phyloP scores from a whole-genome alignment of 495 filamentous ascomycete species.

The Talaromyces wortmannii region DNA sequence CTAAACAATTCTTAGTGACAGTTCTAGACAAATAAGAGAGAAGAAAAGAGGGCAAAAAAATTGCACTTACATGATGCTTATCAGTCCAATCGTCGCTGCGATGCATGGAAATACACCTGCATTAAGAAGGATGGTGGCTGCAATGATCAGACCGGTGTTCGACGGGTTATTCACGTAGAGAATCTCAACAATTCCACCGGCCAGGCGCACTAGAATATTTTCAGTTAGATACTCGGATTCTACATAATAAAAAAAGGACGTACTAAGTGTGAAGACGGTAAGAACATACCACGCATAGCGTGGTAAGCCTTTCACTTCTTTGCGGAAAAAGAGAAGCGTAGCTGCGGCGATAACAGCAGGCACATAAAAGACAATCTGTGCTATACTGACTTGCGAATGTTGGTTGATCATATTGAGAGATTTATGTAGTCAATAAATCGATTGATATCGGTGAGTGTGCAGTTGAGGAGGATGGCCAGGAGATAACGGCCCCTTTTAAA shows the following conservation, averaged over 20 bases:
- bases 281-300: conserved; percentile 14
- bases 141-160: conserved; percentile 12
- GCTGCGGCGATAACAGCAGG: conserved; percentile 9
- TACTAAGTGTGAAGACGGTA: conserved; percentile 10
- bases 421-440: background rate
- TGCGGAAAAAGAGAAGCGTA: conserved; percentile 10
- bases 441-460: background rate
- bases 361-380: conserved; percentile 18
- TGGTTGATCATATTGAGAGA: conserved; percentile 13
- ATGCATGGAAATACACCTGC: conserved; percentile 20
- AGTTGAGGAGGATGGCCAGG: too few relatives aligned
- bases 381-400: conserved; percentile 16
- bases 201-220: conserved; percentile 11
- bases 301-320: conserved; percentile 8
- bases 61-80: conserved; percentile 19
- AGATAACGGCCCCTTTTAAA: background rate
- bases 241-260: background rate
- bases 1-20: background rate
- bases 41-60: background rate
- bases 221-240: too few relatives aligned
- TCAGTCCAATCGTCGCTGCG: conserved; percentile 15
- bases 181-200: conserved; percentile 13
- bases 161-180: conserved; percentile 10
- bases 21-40: too few relatives aligned
- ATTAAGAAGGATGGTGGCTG: conserved; percentile 16